A percentile compares a stretch with the other conserved stretches of the same genome.
These are phyloP conservation scores for Arthrobotrys sinensis DNA, from an alignment of 2,329 filamentous ascomycete species.

Conservation along the genomic window DNA sequence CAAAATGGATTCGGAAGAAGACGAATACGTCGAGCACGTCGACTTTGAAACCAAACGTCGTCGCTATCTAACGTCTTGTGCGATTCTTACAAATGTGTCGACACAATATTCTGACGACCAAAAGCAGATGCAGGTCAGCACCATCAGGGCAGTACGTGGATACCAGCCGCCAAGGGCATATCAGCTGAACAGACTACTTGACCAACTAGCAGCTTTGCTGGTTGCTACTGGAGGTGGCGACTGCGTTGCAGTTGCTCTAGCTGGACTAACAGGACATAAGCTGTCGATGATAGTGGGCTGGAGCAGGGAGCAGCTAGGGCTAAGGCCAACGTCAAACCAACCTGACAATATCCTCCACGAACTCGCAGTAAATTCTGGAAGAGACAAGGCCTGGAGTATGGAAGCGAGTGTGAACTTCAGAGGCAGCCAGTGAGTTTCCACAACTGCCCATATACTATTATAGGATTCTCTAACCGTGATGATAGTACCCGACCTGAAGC, in stretches of 20 bases:
- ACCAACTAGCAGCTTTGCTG: constrained; percentile 11
- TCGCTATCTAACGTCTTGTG: neutral
- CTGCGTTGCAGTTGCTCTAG: constrained; percentile 13
- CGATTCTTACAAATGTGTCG: neutral
- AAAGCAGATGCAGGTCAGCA: no score
- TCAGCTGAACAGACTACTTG: neutral
- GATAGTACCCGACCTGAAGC: neutral
- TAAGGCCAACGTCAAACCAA: no score
- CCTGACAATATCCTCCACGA: no score
- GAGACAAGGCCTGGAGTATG: neutral
- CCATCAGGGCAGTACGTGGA: neutral
- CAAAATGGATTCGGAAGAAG: no score
- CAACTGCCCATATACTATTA: no score
- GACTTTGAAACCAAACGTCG: no score
- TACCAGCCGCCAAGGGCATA: no score
- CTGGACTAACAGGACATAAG: constrained; percentile 7
- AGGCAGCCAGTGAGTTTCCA: neutral
- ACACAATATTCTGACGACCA: neutral
- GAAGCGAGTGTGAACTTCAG: neutral
- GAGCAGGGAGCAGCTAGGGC: neutral
- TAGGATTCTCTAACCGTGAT: no score
- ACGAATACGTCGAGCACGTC: no score
- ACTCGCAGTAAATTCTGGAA: neutral
- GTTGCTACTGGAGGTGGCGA: constrained; percentile 7
- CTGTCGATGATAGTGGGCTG: neutral